phyloP scores from a whole-genome alignment of 1,284 basidiomycete genomes.

The Heterobasidion parviporum region DNA sequence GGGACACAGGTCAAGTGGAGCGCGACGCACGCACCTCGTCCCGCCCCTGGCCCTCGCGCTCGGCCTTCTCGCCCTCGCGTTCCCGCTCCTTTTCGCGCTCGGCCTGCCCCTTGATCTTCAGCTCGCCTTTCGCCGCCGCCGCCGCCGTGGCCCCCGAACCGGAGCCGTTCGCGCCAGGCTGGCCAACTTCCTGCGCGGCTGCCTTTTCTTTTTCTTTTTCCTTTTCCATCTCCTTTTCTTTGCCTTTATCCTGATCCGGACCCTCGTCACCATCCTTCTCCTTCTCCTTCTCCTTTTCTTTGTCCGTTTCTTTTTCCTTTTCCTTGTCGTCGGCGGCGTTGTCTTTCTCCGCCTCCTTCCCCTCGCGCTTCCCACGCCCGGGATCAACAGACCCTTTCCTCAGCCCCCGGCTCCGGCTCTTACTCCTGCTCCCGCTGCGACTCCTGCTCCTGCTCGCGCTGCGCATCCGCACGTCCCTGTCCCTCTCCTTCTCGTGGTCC shows the following conservation, averaged over 20 bases:
- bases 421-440: constrained; percentile 15
- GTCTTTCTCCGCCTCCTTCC: not conserved
- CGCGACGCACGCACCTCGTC: not conserved
- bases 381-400: not conserved
- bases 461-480: not conserved
- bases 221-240: too few relatives aligned
- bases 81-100: constrained; percentile 37
- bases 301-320: not conserved
- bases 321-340: not conserved
- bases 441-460: constrained; percentile 19
- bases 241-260: constrained; percentile 8
- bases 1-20: not conserved
- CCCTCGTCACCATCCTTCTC: not conserved
- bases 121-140: constrained; percentile 23
- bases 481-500: not conserved
- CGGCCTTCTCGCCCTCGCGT: constrained; percentile 11
- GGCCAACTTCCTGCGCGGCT: too few relatives aligned
- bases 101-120: constrained; percentile 71
- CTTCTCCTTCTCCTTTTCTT: not conserved
- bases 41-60: not conserved
- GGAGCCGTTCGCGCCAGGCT: too few relatives aligned
- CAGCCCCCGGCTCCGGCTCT: constrained; percentile 3
- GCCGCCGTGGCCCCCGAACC: not conserved
- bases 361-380: not conserved
- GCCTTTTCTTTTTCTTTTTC: constrained; percentile 3